A percentile compares a stretch with the other conserved stretches of the same genome.
Evolutionary conservation across 2,329 filamentous ascomycete species (phyloP).

Genomic region (Chaetomiaceae sp.): DNA sequence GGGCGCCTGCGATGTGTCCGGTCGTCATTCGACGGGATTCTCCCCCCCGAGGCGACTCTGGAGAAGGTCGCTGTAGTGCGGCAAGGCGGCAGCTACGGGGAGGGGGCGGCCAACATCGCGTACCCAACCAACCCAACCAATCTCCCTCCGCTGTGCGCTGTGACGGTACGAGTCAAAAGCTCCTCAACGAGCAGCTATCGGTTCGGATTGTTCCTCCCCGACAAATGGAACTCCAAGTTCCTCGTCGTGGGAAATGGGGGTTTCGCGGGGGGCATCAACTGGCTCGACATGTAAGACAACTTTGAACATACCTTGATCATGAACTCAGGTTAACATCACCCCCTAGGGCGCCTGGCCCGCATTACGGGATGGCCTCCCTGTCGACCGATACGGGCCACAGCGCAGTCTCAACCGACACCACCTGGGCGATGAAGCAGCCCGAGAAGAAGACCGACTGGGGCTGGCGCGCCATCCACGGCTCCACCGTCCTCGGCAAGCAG

Average conservation of each 20-base stretch:
- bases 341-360: slow-evolving; percentile 26
- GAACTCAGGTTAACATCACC: background rate
- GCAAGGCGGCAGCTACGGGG: slow-evolving; percentile 33
- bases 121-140: slow-evolving; percentile 35
- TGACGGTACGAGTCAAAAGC: slow-evolving; percentile 32
- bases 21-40: slow-evolving; percentile 9
- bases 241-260: slow-evolving; percentile 37
- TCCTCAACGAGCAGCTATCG: slow-evolving; percentile 33
- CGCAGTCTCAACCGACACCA: slow-evolving; percentile 27
- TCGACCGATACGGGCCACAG: slow-evolving; percentile 42
- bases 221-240: slow-evolving; percentile 33
- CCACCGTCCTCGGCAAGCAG: slow-evolving; percentile 44
- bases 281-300: slow-evolving; percentile 26
- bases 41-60: slow-evolving; percentile 14
- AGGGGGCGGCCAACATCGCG: slow-evolving; percentile 31
- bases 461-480: slow-evolving; percentile 43
- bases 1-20: slow-evolving; percentile 6
- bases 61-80: slow-evolving; percentile 20
- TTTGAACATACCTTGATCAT: background rate
- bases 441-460: slow-evolving; percentile 38
- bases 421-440: slow-evolving; percentile 37
- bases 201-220: slow-evolving; percentile 37
- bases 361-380: slow-evolving; percentile 39
- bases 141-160: slow-evolving; percentile 37
- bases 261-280: slow-evolving; percentile 33